Base-by-base conservation (phyloP, 352 stramenopile species). In the Globisporangium cederbergense region DNA sequence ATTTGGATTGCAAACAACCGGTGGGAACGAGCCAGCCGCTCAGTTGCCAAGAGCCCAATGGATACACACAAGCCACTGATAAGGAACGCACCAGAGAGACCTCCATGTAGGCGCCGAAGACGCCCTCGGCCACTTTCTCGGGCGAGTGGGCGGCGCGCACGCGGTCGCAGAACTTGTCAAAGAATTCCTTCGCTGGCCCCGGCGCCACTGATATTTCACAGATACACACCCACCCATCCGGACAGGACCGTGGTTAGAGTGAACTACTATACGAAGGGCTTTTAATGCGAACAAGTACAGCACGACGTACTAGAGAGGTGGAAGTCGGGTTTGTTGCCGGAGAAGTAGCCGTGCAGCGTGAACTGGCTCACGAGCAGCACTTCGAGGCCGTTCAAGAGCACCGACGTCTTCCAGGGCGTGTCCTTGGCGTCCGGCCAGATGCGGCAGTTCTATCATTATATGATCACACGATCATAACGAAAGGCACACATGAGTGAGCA, bases 321-420 rank as follows among this genome's bases (percentile, higher is more conserved):
- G 66, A 89, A 96, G 67, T 96, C 85, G 25, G 87, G 87, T 50
- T 93, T 96, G 77, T 96, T 96, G 66, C 87, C 87, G 1, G 67
- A 64, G 47, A 96, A 87, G 65, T 85, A 90, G 14, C 83, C 84
- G 64, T 92, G 77, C 46, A 96, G 74, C 47, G 87, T 96, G 70
- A 96, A 96, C 67, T 96, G 87, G 65, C 86, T 95, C 59, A 96
- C 84, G n/a, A 96, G 65, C 45, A 96, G 66, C 69, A 96, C 79
- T n/a, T 93, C 78, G 53, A 77, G 83, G 54, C 76, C 81, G 38
- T 88, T 89, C 38, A 53, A 76, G 45, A 76, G 79, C 54, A 91
- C 66, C 4, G 85, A 94, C 20, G 64, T 78, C 60, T 88, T 90
- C 87, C 87, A 96, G 22, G 72, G 36, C 3, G 65, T 65, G 3